Conservation (phyloP, 805 yeast genomes). For the Wickerhamomyces mucosus region DNA sequence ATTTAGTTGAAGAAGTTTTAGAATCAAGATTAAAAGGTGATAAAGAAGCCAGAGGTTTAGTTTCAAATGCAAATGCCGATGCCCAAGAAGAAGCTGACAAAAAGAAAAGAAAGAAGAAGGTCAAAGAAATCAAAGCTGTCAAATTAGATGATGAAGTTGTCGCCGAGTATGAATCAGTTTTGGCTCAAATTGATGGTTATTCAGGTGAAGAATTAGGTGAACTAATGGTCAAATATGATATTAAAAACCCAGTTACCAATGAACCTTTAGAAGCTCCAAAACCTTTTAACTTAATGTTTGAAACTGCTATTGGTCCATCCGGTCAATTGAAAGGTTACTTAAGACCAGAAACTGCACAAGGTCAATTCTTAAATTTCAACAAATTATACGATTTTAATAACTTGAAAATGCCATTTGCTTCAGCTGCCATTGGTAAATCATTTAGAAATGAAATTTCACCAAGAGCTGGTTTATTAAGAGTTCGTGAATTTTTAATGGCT, state of each 20-base stretch:
- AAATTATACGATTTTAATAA: slow-evolving; percentile 92
- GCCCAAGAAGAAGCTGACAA: slow-evolving; percentile 69
- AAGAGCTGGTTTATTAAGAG: slow-evolving; percentile 94
- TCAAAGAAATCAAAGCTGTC: slow-evolving; percentile 84
- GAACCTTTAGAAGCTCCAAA: slow-evolving; percentile 81
- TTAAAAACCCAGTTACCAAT: slow-evolving; percentile 86
- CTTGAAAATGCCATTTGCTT: slow-evolving; percentile 97
- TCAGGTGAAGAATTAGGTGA: slow-evolving; percentile 91
- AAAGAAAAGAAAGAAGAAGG: slow-evolving; percentile 92
- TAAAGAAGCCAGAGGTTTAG: slow-evolving; percentile 87
- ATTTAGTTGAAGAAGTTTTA: slow-evolving; percentile 92
- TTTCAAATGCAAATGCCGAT: slow-evolving; percentile 40
- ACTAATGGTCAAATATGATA: slow-evolving; percentile 70
- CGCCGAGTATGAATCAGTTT: slow-evolving; percentile 71
- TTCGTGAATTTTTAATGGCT: slow-evolving; percentile 98
- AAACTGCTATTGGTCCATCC: slow-evolving; percentile 98
- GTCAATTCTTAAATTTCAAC: slow-evolving; percentile 93
- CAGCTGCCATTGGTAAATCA: slow-evolving; percentile 97
- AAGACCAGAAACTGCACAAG: slow-evolving; percentile 99
- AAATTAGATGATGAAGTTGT: slow-evolving; percentile 77
- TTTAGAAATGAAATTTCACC: slow-evolving; percentile 99
- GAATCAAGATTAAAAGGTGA: slow-evolving; percentile 96
- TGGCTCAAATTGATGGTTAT: slow-evolving; percentile 93
- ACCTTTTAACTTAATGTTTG: slow-evolving; percentile 97
- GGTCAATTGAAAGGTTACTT: slow-evolving; percentile 92